These are phyloP conservation scores for Pseudonitzschia delicatissima DNA, from an alignment of 108 stramenopile genomes.

Conservation along the genomic window DNA sequence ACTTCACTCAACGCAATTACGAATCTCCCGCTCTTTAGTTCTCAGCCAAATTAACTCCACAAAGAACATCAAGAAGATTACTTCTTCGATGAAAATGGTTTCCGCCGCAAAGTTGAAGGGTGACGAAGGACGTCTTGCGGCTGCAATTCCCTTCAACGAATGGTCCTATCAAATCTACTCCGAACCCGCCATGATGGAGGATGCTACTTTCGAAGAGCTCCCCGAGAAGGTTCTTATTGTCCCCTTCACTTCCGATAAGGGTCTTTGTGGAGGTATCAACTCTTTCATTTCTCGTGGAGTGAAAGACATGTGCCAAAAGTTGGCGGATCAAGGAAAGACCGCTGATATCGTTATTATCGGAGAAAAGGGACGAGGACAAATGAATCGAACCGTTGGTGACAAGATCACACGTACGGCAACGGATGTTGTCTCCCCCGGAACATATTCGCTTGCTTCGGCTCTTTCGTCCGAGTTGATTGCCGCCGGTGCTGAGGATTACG, in stretches of 20 bases:
- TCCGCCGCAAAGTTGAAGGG: constrained; percentile 99
- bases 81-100: constrained; percentile 99
- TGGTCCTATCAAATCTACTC: constrained; percentile 70
- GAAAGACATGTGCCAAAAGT: constrained; percentile 51
- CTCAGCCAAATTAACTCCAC: constrained; percentile 95
- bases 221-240: constrained; percentile 90
- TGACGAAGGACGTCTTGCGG: constrained; percentile 80
- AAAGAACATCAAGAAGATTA: constrained; percentile 99
- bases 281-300: constrained; percentile 88
- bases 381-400: constrained; percentile 72
- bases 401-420: constrained; percentile 66
- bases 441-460: constrained; percentile 75
- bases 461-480: constrained; percentile 80
- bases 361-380: constrained; percentile 96
- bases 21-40: constrained; percentile 42
- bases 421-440: constrained; percentile 77
- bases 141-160: constrained; percentile 75
- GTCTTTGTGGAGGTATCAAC: constrained; percentile 99
- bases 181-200: constrained; percentile 53
- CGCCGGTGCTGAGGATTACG: constrained; percentile 75
- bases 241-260: constrained; percentile 94
- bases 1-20: too few species aligned
- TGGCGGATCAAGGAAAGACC: constrained; percentile 81
- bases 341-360: constrained; percentile 90
- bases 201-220: constrained; percentile 77